Evolutionary conservation across 768 basidiomycete species (phyloP).

Genomic region (Neoboletus brunneissimus): DNA sequence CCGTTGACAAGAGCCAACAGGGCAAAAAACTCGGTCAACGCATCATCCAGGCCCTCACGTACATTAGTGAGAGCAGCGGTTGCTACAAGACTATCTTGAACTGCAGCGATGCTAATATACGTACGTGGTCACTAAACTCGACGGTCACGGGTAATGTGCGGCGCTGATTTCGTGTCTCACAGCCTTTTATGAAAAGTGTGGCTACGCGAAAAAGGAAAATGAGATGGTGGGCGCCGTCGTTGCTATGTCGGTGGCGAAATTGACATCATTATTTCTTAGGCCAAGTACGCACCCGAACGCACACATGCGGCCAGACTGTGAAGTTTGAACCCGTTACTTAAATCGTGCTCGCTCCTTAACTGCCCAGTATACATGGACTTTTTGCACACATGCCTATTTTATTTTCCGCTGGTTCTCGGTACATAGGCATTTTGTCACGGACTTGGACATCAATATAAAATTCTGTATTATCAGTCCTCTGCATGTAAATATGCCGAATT

Average conservation of each 20-base stretch:
- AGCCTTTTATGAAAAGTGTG: slow-evolving; percentile 99
- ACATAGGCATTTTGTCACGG: slow-evolving; percentile 3
- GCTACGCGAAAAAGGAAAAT: slow-evolving; percentile 84
- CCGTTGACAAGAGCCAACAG: slow-evolving; percentile 83
- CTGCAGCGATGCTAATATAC: slow-evolving; percentile 86
- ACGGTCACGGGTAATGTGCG: not conserved
- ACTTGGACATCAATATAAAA: slow-evolving; percentile 8
- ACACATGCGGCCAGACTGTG: slow-evolving; percentile 17
- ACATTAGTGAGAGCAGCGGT: slow-evolving; percentile 74
- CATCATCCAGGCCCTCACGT: slow-evolving; percentile 82
- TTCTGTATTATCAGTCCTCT: slow-evolving; percentile 18
- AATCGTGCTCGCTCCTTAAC: not conserved
- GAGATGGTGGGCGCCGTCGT: slow-evolving; percentile 68
- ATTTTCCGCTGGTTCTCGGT: slow-evolving; percentile 5
- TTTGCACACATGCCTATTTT: slow-evolving; percentile 4
- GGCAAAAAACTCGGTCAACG: slow-evolving; percentile 89
- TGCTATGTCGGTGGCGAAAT: not conserved
- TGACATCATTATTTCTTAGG: slow-evolving; percentile 35
- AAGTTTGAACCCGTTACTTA: slow-evolving; percentile 8
- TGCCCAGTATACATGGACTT: slow-evolving; percentile 14
- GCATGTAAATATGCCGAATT: slow-evolving; percentile 4
- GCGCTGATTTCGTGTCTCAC: slow-evolving; percentile 15
- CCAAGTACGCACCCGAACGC: slow-evolving; percentile 54
- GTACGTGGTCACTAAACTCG: slow-evolving; percentile 48
- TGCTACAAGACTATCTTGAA: slow-evolving; percentile 98